phyloP scores from a whole-genome alignment of 768 basidiomycete genomes.

The Lenzites betulinus region DNA sequence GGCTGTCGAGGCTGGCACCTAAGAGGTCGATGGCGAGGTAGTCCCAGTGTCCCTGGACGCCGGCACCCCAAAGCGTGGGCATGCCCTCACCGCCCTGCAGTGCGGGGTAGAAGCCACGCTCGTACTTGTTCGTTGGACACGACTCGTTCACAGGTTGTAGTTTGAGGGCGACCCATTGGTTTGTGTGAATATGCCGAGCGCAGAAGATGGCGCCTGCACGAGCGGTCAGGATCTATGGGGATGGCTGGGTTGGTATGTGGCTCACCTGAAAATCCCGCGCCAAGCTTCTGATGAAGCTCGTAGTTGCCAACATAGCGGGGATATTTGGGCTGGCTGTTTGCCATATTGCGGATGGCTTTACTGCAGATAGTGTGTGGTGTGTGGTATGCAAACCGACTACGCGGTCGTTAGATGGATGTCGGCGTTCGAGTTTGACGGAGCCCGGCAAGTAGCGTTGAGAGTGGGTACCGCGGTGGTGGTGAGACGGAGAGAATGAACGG shows the following conservation, averaged over 20 bases:
- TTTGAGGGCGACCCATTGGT: conserved; percentile 70
- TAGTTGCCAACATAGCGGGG: conserved; percentile 58
- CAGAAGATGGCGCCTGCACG: conserved; percentile 66
- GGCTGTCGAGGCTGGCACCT: conserved; percentile 65
- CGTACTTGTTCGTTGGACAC: conserved; percentile 76
- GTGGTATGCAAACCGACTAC: not conserved
- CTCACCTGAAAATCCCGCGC: conserved; percentile 75
- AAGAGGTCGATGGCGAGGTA: conserved; percentile 75
- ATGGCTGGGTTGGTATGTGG: not conserved
- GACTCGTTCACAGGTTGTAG: conserved; percentile 69
- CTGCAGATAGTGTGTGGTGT: not conserved
- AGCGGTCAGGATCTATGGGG: not conserved
- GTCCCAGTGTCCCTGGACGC: conserved; percentile 33
- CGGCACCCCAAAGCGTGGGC: conserved; percentile 66
- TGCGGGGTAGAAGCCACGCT: conserved; percentile 66
- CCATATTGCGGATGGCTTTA: conserved; percentile 2
- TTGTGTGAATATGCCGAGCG: conserved; percentile 57
- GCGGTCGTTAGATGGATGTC: not conserved
- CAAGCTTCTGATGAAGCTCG: conserved; percentile 57
- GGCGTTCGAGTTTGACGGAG: not conserved
- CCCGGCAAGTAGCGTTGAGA: not conserved
- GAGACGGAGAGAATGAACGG: not conserved
- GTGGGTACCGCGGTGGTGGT: not conserved
- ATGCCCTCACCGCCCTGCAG: conserved; percentile 75
- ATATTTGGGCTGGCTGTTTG: conserved; percentile 5